Base-by-base conservation (phyloP, 108 stramenopile genomes). In the Phaeodactylum tricornutum region DNA sequence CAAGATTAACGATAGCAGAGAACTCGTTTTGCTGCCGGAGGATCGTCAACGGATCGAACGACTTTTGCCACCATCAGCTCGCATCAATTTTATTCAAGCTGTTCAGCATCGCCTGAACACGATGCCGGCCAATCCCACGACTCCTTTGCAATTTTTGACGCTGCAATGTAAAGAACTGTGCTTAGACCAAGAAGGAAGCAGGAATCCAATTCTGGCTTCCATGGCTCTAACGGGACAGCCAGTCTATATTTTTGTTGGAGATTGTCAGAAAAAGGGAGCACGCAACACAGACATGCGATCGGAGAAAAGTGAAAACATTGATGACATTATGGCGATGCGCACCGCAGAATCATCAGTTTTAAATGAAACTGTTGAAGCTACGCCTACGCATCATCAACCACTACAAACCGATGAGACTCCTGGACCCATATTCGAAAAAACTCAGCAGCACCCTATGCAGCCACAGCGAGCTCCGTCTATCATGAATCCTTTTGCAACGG, bases 161-260 rank as follows among this genome's bases (percentile, higher is more conserved):
- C 66, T 68, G 40, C 65, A 75, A 37, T 87, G 85, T 50, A 66
- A 67, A 26, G 57, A 62, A n/a, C 42, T 87, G 46, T 79, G 81
- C 4, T 55, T 87, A 32, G 65, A 80, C 31, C 64, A 72, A 16
- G 52, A 68, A 28, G 72, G 57, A 4, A 41, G 55, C 29, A 9
- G 38, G 29, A 87, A 87, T 64, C 64, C 70, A 12, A 37, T 81
- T 30, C 50, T 84, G 26, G 72, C 58, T 50, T 59, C 73, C 48
- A 16, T 49, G 58, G 19, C 51, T 56, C 19, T 35, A 25, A 20
- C 34, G 59, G 28, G 19, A 32, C 23, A 36, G 55, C 31, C 41
- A 42, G 24, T 52, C 7, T 5, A 8, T 19, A 15, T 44, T 51
- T 23, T 30, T 57, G 27, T 57, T 47, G 16, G 11, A 2, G 16